These are phyloP conservation scores for Collybia mongolica DNA, from an alignment of 768 basidiomycete species.

Conservation along the genomic window DNA sequence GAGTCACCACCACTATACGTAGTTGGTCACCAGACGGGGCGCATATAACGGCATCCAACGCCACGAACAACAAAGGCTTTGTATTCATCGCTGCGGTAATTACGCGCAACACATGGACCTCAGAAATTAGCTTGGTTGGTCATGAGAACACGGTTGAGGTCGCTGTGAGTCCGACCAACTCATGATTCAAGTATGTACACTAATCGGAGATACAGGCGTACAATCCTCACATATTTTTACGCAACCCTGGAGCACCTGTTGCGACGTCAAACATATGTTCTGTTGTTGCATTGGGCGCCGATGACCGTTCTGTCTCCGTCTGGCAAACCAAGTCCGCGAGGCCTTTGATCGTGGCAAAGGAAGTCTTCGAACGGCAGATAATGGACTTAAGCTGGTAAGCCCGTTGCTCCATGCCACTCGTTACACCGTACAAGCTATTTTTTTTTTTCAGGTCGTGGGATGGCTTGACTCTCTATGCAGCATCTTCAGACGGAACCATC, in stretches of 20 bases:
- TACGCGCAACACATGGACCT: conserved; percentile 83
- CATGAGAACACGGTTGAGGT: conserved; percentile 98
- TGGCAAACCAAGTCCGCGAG: conserved; percentile 95
- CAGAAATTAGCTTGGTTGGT: conserved; percentile 92
- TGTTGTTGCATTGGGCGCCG: conserved; percentile 90
- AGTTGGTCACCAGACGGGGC: conserved; percentile 99
- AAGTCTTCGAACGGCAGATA: conserved; percentile 92
- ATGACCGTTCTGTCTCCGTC: conserved; percentile 90
- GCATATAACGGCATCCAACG: conserved; percentile 95
- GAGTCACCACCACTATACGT: background rate
- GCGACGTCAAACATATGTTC: conserved; percentile 85
- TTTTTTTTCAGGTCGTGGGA: conserved; percentile 74
- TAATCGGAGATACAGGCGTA: conserved; percentile 56
- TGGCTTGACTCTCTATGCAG: conserved; percentile 89
- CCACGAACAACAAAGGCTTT: conserved; percentile 93
- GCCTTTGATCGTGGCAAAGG: conserved; percentile 89
- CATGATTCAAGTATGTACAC: background rate
- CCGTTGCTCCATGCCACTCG: background rate
- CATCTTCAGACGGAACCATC: conserved; percentile 94
- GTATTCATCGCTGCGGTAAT: conserved; percentile 98
- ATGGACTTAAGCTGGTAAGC: conserved; percentile 94
- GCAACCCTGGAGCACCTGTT: conserved; percentile 64
- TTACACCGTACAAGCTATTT: conserved; percentile 8
- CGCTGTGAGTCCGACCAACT: conserved; percentile 53
- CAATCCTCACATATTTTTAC: conserved; percentile 92